A percentile compares a stretch with the other conserved stretches of the same genome.
Evolutionary conservation across 306 rosid genomes (phyloP).

Genomic region (Leucaena leucocephala): DNA sequence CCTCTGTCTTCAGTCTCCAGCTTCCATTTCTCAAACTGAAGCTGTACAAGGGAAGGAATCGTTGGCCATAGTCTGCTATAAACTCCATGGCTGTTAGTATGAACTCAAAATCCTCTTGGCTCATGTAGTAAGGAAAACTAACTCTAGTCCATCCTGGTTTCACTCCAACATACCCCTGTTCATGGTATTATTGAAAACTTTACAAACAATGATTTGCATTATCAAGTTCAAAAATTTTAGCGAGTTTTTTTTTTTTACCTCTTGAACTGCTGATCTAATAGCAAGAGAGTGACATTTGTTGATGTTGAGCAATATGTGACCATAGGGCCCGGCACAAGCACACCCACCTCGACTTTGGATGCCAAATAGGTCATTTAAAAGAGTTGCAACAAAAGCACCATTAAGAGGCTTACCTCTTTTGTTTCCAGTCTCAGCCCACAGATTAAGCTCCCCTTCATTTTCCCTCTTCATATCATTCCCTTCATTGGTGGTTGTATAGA

Average conservation of each 20-base stretch:
- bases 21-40: constrained; percentile 64
- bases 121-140: constrained; percentile 85
- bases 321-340: constrained; percentile 94
- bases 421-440: constrained; percentile 67
- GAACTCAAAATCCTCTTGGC: constrained; percentile 74
- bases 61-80: constrained; percentile 74
- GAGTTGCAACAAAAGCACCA: constrained; percentile 73
- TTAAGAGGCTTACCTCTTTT: constrained; percentile 72
- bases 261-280: constrained; percentile 61
- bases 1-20: constrained; percentile 60
- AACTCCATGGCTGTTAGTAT: constrained; percentile 70
- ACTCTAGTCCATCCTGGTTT: constrained; percentile 93
- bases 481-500: constrained; percentile 57
- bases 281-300: constrained; percentile 51
- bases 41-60: constrained; percentile 67
- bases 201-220: neutral
- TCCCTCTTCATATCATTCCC: neutral
- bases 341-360: constrained; percentile 92
- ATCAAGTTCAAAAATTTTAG: neutral
- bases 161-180: constrained; percentile 70
- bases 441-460: constrained; percentile 38
- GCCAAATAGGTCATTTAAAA: constrained; percentile 83
- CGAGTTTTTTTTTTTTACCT: constrained; percentile 43
- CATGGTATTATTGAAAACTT: neutral
- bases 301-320: constrained; percentile 67